A percentile compares a stretch with the other conserved stretches of the same genome.
These are phyloP conservation scores for Aureobasidium leucospermi DNA, from an alignment of 2,329 filamentous ascomycete species.

Conservation along the genomic window DNA sequence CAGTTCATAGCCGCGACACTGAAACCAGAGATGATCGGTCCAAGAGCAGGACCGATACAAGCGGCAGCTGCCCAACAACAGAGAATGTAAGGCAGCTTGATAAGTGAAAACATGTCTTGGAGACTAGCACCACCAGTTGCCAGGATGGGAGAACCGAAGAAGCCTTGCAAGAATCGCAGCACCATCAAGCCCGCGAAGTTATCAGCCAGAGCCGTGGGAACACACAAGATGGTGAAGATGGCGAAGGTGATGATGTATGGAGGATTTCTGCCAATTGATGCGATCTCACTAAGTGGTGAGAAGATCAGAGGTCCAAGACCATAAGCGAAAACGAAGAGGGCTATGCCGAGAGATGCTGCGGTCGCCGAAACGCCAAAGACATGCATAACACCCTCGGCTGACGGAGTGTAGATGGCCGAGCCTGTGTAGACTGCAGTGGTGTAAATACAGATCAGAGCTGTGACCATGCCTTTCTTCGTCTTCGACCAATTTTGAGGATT, in stretches of 20 bases:
- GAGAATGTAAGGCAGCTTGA: slow-evolving; percentile 52
- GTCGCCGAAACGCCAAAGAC: slow-evolving; percentile 47
- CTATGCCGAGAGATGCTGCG: slow-evolving; percentile 50
- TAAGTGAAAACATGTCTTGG: slow-evolving; percentile 50
- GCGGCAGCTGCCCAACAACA: slow-evolving; percentile 52
- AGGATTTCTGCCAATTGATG: slow-evolving; percentile 58
- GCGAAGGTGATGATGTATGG: slow-evolving; percentile 62
- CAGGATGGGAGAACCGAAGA: slow-evolving; percentile 59
- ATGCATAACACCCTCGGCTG: slow-evolving; percentile 40
- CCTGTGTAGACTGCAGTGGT: slow-evolving; percentile 33
- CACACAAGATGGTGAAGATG: slow-evolving; percentile 59
- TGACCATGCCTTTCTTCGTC: slow-evolving; percentile 35
- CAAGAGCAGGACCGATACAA: slow-evolving; percentile 46
- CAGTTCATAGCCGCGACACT: slow-evolving; percentile 50
- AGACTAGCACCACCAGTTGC: slow-evolving; percentile 51
- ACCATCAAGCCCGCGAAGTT: slow-evolving; percentile 56
- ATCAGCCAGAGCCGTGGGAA: slow-evolving; percentile 55
- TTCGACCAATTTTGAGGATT: slow-evolving; percentile 52
- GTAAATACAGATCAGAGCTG: slow-evolving; percentile 31
- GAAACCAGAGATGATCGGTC: slow-evolving; percentile 55
- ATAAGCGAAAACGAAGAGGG: slow-evolving; percentile 56
- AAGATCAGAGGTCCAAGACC: slow-evolving; percentile 54
- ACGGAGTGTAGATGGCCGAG: slow-evolving; percentile 44
- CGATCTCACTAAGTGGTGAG: slow-evolving; percentile 60
- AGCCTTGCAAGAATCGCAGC: slow-evolving; percentile 55